A percentile compares a stretch with the other conserved stretches of the same genome.
Evolutionary conservation across 2,329 filamentous ascomycete species (phyloP).

Genomic region (Aspergillus puulaauensis): DNA sequence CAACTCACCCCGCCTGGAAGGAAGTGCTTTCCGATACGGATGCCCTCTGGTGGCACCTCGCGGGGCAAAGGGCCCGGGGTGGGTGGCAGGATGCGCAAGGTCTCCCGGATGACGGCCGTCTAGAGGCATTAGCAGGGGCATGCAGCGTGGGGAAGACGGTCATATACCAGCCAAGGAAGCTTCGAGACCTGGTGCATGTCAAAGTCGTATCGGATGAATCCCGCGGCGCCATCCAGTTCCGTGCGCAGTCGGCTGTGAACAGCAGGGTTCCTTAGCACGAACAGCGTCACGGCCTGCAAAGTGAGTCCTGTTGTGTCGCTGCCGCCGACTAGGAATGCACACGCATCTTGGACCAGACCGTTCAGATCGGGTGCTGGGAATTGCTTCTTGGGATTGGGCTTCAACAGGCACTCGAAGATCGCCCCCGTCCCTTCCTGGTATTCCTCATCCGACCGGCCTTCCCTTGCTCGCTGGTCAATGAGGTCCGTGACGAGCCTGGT

Average conservation of each 20-base stretch:
- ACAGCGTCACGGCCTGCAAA: background rate
- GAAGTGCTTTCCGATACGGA: background rate
- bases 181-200: background rate
- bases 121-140: background rate
- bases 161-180: background rate
- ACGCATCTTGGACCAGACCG: background rate
- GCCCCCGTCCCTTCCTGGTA: background rate
- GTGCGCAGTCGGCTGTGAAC: background rate
- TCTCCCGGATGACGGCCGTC: background rate
- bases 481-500: background rate
- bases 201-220: background rate
- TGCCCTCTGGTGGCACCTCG: background rate
- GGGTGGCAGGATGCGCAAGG: background rate
- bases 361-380: background rate
- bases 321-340: background rate
- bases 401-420: background rate
- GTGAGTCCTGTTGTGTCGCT: background rate
- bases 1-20: background rate
- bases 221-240: background rate
- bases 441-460: background rate
- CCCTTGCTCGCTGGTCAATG: background rate
- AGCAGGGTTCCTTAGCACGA: background rate
- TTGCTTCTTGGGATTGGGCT: background rate
- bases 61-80: background rate
- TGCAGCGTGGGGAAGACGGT: background rate